Percentiles rank a stretch among this genome's conserved stretches.
These are phyloP conservation scores for Agaricus sinodeliciosus DNA, from an alignment of 768 basidiomycete species.

Conservation along the genomic window DNA sequence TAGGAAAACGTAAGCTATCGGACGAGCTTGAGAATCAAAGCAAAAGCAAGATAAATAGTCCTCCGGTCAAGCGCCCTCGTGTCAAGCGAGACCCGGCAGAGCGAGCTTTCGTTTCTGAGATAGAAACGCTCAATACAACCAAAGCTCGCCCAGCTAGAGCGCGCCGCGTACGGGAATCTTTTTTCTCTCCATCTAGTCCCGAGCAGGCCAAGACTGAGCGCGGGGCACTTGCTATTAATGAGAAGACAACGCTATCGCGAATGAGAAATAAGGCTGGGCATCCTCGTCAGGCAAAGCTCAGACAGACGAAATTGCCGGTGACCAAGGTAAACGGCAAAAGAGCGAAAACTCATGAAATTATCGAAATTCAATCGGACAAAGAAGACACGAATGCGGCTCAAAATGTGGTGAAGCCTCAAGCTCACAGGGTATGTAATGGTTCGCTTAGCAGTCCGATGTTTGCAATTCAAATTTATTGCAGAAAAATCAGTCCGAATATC, in stretches of 20 bases:
- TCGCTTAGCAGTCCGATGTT: background rate
- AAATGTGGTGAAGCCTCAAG: background rate
- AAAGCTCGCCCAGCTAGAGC: slow-evolving; percentile 19
- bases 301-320: background rate
- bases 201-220: background rate
- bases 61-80: slow-evolving; percentile 5
- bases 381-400: background rate
- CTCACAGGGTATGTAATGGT: background rate
- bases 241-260: background rate
- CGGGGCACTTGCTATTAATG: background rate
- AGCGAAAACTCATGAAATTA: background rate
- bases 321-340: background rate
- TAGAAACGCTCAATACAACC: background rate
- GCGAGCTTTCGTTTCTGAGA: background rate
- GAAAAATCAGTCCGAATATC: background rate
- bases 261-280: slow-evolving; percentile 2
- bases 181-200: slow-evolving; percentile 19
- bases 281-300: background rate
- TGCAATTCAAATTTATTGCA: background rate
- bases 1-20: background rate
- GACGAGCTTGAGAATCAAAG: background rate
- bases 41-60: background rate
- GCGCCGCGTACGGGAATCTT: slow-evolving; percentile 24
- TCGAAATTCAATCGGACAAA: slow-evolving; percentile 23
- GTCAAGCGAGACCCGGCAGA: slow-evolving; percentile 1